phyloP scores from a whole-genome alignment of 805 yeast species.

The Suhomyces canberraensis region DNA sequence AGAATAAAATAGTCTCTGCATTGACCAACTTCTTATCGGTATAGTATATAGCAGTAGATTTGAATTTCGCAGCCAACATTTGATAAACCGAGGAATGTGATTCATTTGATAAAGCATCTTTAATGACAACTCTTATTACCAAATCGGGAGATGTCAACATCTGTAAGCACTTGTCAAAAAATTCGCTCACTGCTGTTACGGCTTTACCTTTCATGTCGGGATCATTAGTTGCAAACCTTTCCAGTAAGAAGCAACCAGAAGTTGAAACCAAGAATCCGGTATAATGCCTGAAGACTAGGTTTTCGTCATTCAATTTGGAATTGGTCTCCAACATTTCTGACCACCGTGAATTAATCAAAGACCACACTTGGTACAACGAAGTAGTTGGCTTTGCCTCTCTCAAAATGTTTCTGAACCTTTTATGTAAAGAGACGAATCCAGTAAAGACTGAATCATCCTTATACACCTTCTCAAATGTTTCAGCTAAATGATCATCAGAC shows the following conservation, averaged over 20 bases:
- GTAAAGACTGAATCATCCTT: conserved; percentile 58
- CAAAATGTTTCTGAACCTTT: conserved; percentile 48
- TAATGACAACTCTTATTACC: conserved; percentile 63
- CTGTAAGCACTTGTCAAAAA: conserved; percentile 49
- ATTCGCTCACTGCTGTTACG: conserved; percentile 39
- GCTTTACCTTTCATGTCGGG: conserved; percentile 27
- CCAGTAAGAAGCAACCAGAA: conserved; percentile 56
- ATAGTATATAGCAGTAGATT: conserved; percentile 32
- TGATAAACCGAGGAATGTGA: conserved; percentile 57
- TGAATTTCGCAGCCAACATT: conserved; percentile 45
- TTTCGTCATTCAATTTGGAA: conserved; percentile 35
- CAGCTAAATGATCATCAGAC: conserved; percentile 18
- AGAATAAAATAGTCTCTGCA: conserved; percentile 33
- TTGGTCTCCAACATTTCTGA: conserved; percentile 24
- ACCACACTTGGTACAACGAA: conserved; percentile 40
- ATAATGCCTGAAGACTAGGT: conserved; percentile 55
- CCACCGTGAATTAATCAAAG: conserved; percentile 53
- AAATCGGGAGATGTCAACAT: conserved; percentile 48
- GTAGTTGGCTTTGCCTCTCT: conserved; percentile 34
- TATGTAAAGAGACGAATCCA: conserved; percentile 73
- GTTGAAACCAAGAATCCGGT: conserved; percentile 73
- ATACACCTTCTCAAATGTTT: conserved; percentile 35
- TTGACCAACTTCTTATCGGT: conserved; percentile 21
- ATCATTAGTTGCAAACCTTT: conserved; percentile 22
- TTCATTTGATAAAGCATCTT: conserved; percentile 67